phyloP scores from a whole-genome alignment of 176 grass and related monocot species.

The Rhynchospora pubera region DNA sequence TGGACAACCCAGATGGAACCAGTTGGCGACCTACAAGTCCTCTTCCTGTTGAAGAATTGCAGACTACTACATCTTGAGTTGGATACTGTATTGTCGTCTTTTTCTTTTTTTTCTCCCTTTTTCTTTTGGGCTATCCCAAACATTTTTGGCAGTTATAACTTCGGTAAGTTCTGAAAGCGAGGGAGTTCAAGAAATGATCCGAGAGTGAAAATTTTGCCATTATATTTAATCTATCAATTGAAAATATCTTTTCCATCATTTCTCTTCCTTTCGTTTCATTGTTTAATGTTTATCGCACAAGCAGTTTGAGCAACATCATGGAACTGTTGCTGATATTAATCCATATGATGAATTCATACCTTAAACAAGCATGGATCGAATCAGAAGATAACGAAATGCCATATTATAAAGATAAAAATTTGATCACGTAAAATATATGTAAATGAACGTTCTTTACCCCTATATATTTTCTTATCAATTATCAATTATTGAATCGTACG shows the following conservation, averaged over 20 bases:
- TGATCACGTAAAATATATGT: not conserved
- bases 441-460: too few species aligned
- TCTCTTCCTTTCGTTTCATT: not conserved
- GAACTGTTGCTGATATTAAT: not conserved
- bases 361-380: not conserved
- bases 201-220: not conserved
- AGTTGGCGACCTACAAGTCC: slow-evolving; percentile 60
- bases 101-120: not conserved
- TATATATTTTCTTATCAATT: too few species aligned
- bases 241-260: too few species aligned
- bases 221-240: not conserved
- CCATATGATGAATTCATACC: too few species aligned
- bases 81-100: not conserved
- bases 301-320: not conserved
- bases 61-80: not conserved
- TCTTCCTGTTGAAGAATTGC: slow-evolving; percentile 24
- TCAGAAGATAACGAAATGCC: not conserved
- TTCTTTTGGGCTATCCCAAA: not conserved
- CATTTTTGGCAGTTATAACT: not conserved
- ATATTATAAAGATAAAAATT: not conserved
- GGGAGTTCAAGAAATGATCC: not conserved
- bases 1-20: slow-evolving; percentile 70
- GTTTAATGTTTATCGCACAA: not conserved
- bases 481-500: not conserved
- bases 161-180: not conserved